Conservation (phyloP, 305 asterid genomes). For the Rubia balearica region DNA sequence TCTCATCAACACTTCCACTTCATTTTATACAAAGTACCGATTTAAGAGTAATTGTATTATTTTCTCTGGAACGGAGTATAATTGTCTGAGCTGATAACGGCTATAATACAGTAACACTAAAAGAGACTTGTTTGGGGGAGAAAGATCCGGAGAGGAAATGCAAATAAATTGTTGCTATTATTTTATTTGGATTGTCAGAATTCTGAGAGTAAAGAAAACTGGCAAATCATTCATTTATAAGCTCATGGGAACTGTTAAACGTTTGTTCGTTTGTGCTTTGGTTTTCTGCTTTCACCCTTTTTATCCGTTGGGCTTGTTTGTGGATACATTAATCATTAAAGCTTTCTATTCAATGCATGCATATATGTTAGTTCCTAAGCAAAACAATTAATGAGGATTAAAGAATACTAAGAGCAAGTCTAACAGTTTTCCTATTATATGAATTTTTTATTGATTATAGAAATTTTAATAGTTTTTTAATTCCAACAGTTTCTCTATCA, state of each 20-base stretch:
- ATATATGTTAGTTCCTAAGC: background rate
- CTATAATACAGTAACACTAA: background rate
- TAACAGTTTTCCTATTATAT: too few species aligned
- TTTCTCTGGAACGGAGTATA: too few species aligned
- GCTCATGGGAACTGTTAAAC: background rate
- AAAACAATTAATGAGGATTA: background rate
- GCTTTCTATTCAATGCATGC: background rate
- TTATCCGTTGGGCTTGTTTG: background rate
- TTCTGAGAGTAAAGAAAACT: background rate
- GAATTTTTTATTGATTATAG: too few species aligned
- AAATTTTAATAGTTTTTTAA: too few species aligned
- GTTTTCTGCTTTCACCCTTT: background rate
- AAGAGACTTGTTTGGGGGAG: background rate
- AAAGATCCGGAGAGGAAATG: background rate
- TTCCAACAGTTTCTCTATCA: too few species aligned
- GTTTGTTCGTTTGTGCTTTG: background rate
- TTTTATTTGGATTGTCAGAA: background rate
- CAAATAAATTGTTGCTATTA: background rate
- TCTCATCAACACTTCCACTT: too few species aligned
- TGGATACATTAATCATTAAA: background rate
- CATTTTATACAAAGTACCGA: too few species aligned
- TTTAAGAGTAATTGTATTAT: too few species aligned
- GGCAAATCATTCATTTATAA: background rate
- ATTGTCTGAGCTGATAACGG: slow-evolving; percentile 18
- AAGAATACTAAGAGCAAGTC: too few species aligned